phyloP scores from a whole-genome alignment of 202 grass and related monocot species.

The Schoenoplectus tabernaemontani region DNA sequence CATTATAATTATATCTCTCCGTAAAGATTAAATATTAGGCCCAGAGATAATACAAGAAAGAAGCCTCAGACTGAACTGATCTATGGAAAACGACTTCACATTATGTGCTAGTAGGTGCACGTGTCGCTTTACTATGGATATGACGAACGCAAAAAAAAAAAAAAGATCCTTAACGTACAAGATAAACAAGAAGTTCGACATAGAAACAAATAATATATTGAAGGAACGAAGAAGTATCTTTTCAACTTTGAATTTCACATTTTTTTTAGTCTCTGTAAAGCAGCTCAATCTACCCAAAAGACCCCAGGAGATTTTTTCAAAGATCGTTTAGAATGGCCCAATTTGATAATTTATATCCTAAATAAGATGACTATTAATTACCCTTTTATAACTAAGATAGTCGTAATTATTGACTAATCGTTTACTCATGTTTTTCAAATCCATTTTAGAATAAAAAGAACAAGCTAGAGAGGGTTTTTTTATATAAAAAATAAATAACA shows the following conservation, averaged over 20 bases:
- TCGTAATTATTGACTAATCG: background rate
- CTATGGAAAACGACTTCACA: slow-evolving; percentile 2
- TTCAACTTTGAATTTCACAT: slow-evolving; percentile 2
- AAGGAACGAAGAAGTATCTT: background rate
- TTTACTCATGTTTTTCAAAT: background rate
- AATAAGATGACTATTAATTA: background rate
- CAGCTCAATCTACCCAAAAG: slow-evolving; percentile 5
- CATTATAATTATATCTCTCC: too few species aligned
- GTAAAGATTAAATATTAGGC: too few species aligned
- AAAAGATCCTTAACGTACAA: slow-evolving; percentile 32
- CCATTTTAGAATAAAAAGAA: background rate
- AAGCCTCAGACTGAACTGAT: background rate
- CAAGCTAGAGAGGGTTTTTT: background rate
- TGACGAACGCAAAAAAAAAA: slow-evolving; percentile 6
- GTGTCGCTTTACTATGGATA: slow-evolving; percentile 2
- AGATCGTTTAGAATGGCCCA: background rate
- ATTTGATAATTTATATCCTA: background rate
- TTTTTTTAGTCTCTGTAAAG: background rate
- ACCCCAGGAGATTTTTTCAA: slow-evolving; percentile 2
- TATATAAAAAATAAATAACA: too few species aligned
- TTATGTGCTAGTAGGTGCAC: background rate
- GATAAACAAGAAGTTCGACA: slow-evolving; percentile 31
- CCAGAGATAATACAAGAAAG: background rate
- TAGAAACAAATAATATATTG: background rate
- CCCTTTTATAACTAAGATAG: background rate